Percentiles rank a stretch among this genome's conserved stretches.
These are phyloP conservation scores for Candida sojae DNA, from an alignment of 1,139 yeast genomes.

Conservation along the genomic window DNA sequence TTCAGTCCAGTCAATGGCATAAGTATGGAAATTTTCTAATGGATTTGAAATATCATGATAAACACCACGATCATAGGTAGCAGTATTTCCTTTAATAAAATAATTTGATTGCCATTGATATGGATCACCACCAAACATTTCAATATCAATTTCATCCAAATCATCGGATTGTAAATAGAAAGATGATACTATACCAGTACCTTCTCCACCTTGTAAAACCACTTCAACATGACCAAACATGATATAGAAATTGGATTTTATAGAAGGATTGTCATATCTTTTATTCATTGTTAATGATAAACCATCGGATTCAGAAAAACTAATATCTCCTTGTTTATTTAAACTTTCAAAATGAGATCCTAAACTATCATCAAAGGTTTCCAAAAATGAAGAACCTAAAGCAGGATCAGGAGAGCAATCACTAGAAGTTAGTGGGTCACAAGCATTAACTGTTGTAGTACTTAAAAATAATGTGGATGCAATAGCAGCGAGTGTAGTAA, in stretches of 20 bases:
- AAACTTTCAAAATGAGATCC: conserved; percentile 41
- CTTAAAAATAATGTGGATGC: conserved; percentile 8
- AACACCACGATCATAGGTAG: conserved; percentile 77
- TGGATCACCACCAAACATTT: conserved; percentile 78
- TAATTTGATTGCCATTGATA: conserved; percentile 77
- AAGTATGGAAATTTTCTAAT: conserved; percentile 60
- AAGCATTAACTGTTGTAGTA: conserved; percentile 13
- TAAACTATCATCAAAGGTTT: conserved; percentile 42
- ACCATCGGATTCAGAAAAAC: conserved; percentile 40
- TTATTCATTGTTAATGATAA: conserved; percentile 58
- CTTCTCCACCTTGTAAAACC: conserved; percentile 67
- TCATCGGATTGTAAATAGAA: conserved; percentile 84
- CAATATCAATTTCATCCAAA: conserved; percentile 83
- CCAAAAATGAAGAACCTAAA: conserved; percentile 53
- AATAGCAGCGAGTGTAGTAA: conserved; percentile 10
- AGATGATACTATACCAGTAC: conserved; percentile 76
- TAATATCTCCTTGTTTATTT: conserved; percentile 23
- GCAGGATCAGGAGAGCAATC: conserved; percentile 52
- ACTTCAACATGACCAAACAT: conserved; percentile 88
- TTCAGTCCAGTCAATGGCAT: conserved; percentile 80
- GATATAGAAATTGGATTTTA: conserved; percentile 74
- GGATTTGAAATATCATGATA: conserved; percentile 61
- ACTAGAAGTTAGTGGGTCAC: conserved; percentile 34
- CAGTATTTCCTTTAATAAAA: conserved; percentile 77
- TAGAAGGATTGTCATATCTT: conserved; percentile 72